phyloP scores from a whole-genome alignment of 352 stramenopile species.

The Pythium brassicae region DNA sequence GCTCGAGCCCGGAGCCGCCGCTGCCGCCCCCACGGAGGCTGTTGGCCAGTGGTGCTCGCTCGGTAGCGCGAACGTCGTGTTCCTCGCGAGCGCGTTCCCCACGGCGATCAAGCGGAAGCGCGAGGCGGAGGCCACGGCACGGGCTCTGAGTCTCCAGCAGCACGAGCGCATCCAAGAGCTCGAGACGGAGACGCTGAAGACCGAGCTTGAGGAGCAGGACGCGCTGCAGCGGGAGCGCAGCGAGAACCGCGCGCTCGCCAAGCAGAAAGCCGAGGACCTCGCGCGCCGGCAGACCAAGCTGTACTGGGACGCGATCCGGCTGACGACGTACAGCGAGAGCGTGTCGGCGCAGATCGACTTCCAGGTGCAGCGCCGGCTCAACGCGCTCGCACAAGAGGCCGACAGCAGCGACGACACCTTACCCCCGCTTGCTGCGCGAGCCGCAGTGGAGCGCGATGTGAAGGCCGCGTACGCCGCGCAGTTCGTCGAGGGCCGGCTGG shows the following conservation, averaged over 20 bases:
- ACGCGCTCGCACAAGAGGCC: slow-evolving; percentile 20
- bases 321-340: slow-evolving; percentile 66
- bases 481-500: slow-evolving; percentile 52
- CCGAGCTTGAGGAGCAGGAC: slow-evolving; percentile 26
- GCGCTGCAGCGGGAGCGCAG: slow-evolving; percentile 22
- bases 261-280: slow-evolving; percentile 35
- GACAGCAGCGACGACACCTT: slow-evolving; percentile 7
- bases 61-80: slow-evolving; percentile 44
- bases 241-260: slow-evolving; percentile 32
- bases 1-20: too few species aligned
- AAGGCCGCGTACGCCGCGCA: slow-evolving; percentile 51
- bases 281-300: slow-evolving; percentile 34
- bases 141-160: slow-evolving; percentile 25
- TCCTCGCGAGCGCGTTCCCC: slow-evolving; percentile 37
- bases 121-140: slow-evolving; percentile 30
- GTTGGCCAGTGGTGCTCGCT: slow-evolving; percentile 28
- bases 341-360: slow-evolving; percentile 67
- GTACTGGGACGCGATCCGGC: slow-evolving; percentile 45
- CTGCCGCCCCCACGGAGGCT: background rate
- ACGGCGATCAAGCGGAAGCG: slow-evolving; percentile 28
- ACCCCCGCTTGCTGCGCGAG: too few species aligned
- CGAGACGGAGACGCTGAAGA: slow-evolving; percentile 38
- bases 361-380: slow-evolving; percentile 44
- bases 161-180: slow-evolving; percentile 35
- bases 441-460: slow-evolving; percentile 21